Base-by-base conservation (phyloP, 495 filamentous ascomycete species). In the Mytilinidion resinicola region DNA sequence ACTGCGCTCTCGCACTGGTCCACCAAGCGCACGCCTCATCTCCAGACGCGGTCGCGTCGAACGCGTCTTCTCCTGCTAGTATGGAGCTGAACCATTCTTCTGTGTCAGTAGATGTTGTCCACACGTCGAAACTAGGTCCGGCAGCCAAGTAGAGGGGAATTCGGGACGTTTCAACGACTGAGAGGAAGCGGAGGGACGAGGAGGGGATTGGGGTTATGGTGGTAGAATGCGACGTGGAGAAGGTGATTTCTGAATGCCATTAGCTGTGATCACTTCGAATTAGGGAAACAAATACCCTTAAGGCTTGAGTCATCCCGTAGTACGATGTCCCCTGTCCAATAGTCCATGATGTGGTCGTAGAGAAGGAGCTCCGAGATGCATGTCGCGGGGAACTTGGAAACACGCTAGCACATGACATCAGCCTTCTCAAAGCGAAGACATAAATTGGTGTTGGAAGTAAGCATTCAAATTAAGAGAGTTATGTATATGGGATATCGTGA, bases 131-230 rank as follows among this genome's bases (percentile, higher is more conserved):
- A 42, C 56, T 63, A 3, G 63, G 63, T 0, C 66, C 66, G 12
- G 63, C 57, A 48, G 60, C 63, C 11, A 68, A 54, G 46, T 63
- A 64, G 1, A 68, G 43, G 4, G 66, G 66, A 5, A 68, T 62
- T 20, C 54, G 63, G 7, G 63, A 56, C 1, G 55, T 61, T 25
- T 58, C 54, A 37, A 68, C 66, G 46, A 38, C 47, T 4, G 59
- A 51, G 9, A 66, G 63, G 35, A 66, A 66, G 55, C 63, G 59
- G 17, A 66, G 55, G 35, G 49, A 1, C 38, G 47, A 50, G 37
- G 63, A 12, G 19, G 63, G 55, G 21, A 66, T 25, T 25, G 55
- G 10, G n/a, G 51, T 49, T 33, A 34, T 33, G 36, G 55, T 39
- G 55, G 59, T 56, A 54, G 11, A 34, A 6, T 56, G 42, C 0